Conservation (phyloP, 139 green algal species). For the Tetradesmus lagerheimii region DNA sequence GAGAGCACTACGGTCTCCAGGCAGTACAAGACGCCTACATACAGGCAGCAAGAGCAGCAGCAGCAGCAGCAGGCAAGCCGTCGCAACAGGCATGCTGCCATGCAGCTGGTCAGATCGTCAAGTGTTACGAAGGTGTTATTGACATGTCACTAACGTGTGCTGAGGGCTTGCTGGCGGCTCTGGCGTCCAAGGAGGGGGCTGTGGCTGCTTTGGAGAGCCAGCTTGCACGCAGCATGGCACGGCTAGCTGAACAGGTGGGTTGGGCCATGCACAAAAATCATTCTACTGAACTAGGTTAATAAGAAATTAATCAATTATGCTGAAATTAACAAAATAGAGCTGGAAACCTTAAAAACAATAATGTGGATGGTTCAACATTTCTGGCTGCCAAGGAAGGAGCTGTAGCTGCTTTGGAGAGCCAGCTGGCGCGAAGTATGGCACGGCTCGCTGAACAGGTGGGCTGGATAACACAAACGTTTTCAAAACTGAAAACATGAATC, state of each 20-base stretch:
- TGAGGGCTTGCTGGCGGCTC: background rate
- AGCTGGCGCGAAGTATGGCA: constrained; percentile 1
- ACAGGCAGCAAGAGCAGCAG: background rate
- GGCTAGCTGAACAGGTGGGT: constrained; percentile 3
- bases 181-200: background rate
- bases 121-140: background rate
- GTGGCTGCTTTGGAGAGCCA: background rate
- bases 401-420: background rate
- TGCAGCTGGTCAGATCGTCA: background rate
- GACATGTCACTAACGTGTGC: background rate
- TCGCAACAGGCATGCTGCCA: background rate
- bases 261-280: no score
- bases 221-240: background rate
- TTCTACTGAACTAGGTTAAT: no score
- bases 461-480: no score
- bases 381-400: background rate
- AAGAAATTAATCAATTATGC: no score
- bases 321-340: no score
- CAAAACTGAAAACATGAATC: no score
- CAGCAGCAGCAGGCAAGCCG: background rate
- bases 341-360: no score
- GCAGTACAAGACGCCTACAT: background rate
- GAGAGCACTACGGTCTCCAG: background rate
- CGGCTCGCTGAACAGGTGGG: constrained; percentile 6
- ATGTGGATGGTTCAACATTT: no score